Evolutionary conservation across 2,329 filamentous ascomycete genomes (phyloP).

Genomic region (Phaeosphaeria sp.): DNA sequence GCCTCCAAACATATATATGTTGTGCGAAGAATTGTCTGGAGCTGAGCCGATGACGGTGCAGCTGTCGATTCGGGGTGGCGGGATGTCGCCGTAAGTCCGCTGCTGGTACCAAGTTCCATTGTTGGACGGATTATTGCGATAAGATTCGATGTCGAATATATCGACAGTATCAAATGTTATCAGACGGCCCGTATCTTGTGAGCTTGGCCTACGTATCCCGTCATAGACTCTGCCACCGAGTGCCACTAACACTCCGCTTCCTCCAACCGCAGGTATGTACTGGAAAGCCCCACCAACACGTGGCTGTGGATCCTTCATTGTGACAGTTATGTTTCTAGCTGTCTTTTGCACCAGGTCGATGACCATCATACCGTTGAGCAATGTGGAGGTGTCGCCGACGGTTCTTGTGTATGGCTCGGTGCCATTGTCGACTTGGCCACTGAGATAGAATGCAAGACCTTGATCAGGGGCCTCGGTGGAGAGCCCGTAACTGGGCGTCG

Average conservation of each 20-base stretch:
- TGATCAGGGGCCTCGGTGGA: slow-evolving; percentile 45
- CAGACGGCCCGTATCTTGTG: slow-evolving; percentile 15
- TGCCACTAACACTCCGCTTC: slow-evolving; percentile 46
- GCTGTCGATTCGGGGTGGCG: slow-evolving; percentile 52
- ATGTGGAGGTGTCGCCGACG: slow-evolving; percentile 16
- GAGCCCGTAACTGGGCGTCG: slow-evolving; percentile 40
- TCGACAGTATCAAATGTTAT: slow-evolving; percentile 46
- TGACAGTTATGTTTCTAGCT: slow-evolving; percentile 47
- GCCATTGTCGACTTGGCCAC: slow-evolving; percentile 45
- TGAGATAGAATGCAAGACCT: slow-evolving; percentile 47
- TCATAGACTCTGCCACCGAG: slow-evolving; percentile 42
- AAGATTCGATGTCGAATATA: slow-evolving; percentile 44
- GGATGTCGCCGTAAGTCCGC: slow-evolving; percentile 50
- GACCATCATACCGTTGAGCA: slow-evolving; percentile 48
- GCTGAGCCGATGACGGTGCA: slow-evolving; percentile 52
- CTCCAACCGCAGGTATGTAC: slow-evolving; percentile 43
- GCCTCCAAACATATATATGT: slow-evolving; percentile 59
- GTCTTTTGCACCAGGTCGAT: slow-evolving; percentile 45
- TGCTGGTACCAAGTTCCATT: slow-evolving; percentile 53
- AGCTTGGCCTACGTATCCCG: slow-evolving; percentile 10
- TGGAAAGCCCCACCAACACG: slow-evolving; percentile 45
- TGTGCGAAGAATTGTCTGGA: slow-evolving; percentile 55
- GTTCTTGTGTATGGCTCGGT: slow-evolving; percentile 21
- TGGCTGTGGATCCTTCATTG: slow-evolving; percentile 33
- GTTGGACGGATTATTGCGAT: not conserved